These are phyloP conservation scores for Ilyonectria sp. DNA, from an alignment of 2,329 filamentous ascomycete genomes.

Conservation along the genomic window DNA sequence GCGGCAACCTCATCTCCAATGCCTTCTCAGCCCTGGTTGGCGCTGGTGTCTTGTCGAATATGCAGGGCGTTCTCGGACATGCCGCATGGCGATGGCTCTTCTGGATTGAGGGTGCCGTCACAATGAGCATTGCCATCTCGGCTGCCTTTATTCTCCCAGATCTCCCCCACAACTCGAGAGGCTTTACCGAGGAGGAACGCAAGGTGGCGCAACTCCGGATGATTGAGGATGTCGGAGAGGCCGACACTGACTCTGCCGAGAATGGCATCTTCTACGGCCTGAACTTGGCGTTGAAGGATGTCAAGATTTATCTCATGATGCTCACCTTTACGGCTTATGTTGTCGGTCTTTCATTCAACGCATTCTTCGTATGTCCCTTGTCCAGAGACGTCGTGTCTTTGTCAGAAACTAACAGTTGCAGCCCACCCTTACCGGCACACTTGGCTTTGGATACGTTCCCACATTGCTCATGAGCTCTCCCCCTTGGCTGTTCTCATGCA, in stretches of 20 bases:
- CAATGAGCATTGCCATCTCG: slow-evolving; percentile 63
- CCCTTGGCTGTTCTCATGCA: slow-evolving; percentile 72
- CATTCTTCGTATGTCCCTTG: slow-evolving; percentile 64
- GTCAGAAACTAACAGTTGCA: slow-evolving; percentile 38
- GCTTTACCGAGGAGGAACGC: slow-evolving; percentile 72
- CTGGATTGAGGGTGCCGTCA: slow-evolving; percentile 70
- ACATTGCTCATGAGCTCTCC: slow-evolving; percentile 71
- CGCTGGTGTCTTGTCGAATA: slow-evolving; percentile 71
- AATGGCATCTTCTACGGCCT: slow-evolving; percentile 68
- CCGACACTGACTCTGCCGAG: slow-evolving; percentile 65
- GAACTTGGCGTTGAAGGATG: slow-evolving; percentile 71
- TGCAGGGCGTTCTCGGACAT: slow-evolving; percentile 69
- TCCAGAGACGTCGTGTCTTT: not conserved
- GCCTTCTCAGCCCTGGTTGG: slow-evolving; percentile 73
- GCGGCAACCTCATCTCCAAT: slow-evolving; percentile 72
- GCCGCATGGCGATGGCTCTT: slow-evolving; percentile 75
- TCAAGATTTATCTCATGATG: slow-evolving; percentile 77
- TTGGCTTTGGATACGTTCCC: slow-evolving; percentile 67
- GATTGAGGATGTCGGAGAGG: slow-evolving; percentile 71
- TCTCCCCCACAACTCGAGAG: slow-evolving; percentile 68
- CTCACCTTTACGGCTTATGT: slow-evolving; percentile 74
- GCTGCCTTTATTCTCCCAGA: slow-evolving; percentile 68
- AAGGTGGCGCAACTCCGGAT: slow-evolving; percentile 69
- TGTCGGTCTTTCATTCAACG: slow-evolving; percentile 71
- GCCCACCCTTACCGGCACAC: slow-evolving; percentile 67